Evolutionary conservation across 2,329 filamentous ascomycete genomes (phyloP).

Genomic region (Colletotrichum sublineola): DNA sequence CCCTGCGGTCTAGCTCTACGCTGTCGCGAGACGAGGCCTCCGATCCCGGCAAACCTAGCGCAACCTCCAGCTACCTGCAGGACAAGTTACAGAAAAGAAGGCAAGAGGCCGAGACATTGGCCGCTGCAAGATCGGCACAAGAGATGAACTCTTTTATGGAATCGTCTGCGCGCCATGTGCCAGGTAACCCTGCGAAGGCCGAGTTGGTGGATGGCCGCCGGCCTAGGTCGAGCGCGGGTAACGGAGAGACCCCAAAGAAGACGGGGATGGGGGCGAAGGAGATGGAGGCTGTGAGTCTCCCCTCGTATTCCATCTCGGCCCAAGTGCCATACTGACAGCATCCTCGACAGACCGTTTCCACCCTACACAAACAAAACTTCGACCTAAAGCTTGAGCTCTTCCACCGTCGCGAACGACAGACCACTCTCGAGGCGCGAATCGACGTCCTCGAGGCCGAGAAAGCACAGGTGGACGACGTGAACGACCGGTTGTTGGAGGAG

Average conservation of each 20-base stretch:
- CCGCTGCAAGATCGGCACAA: constrained; percentile 53
- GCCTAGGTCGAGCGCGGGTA: constrained; percentile 59
- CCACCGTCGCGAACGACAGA: constrained; percentile 75
- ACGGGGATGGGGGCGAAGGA: constrained; percentile 75
- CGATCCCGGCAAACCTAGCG: constrained; percentile 56
- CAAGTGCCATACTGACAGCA: constrained; percentile 27
- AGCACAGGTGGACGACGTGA: constrained; percentile 68
- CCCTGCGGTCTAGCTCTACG: constrained; percentile 55
- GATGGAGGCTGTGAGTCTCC: constrained; percentile 70
- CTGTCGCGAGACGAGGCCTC: constrained; percentile 58
- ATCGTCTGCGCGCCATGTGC: constrained; percentile 50
- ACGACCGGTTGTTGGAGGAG: constrained; percentile 70
- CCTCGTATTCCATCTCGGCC: not conserved
- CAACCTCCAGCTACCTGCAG: constrained; percentile 66
- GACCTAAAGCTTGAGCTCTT: constrained; percentile 81
- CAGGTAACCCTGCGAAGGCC: constrained; percentile 57
- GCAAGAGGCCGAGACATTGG: constrained; percentile 60
- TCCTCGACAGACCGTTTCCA: constrained; percentile 69
- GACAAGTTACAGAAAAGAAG: constrained; percentile 66
- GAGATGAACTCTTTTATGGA: constrained; percentile 57
- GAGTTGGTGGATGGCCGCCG: constrained; percentile 52
- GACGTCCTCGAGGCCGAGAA: constrained; percentile 67
- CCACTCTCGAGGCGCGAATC: constrained; percentile 69
- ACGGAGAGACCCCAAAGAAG: constrained; percentile 58
- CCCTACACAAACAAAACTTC: constrained; percentile 81